Percentiles rank a stretch among this genome's conserved stretches.
Evolutionary conservation across 768 basidiomycete genomes (phyloP).

Genomic region (Leccinum barrowsii): DNA sequence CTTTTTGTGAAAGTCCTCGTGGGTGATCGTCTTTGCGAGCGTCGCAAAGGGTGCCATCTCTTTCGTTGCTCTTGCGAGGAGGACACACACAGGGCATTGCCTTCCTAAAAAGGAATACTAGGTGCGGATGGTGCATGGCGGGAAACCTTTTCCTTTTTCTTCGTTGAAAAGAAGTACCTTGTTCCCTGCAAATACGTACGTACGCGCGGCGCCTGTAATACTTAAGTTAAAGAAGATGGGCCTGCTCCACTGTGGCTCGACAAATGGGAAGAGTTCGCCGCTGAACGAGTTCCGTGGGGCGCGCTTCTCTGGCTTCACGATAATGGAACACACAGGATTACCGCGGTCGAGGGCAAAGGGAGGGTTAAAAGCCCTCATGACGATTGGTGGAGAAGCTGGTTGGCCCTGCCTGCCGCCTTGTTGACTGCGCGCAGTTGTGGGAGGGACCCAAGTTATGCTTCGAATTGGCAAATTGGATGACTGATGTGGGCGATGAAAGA

Average conservation of each 20-base stretch:
- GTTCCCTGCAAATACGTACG: not conserved
- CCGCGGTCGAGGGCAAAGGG: slow-evolving; percentile 27
- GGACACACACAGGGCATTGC: too few species aligned
- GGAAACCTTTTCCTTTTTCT: not conserved
- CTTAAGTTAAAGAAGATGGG: too few species aligned
- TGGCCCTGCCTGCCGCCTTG: slow-evolving; percentile 3
- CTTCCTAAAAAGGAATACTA: too few species aligned
- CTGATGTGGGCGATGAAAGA: slow-evolving; percentile 19
- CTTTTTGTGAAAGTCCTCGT: slow-evolving; percentile 40
- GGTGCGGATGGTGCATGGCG: not conserved
- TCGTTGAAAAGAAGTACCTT: too few species aligned
- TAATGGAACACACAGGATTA: slow-evolving; percentile 30
- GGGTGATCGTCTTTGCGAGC: slow-evolving; percentile 28
- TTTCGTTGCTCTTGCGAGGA: not conserved
- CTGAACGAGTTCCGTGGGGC: slow-evolving; percentile 13
- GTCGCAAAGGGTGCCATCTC: slow-evolving; percentile 29
- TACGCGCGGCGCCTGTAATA: too few species aligned
- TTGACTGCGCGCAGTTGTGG: slow-evolving; percentile 14
- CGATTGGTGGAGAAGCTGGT: slow-evolving; percentile 22
- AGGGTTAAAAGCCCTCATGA: not conserved
- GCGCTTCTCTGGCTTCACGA: slow-evolving; percentile 19
- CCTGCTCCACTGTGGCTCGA: slow-evolving; percentile 17
- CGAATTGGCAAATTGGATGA: slow-evolving; percentile 28
- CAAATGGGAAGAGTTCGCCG: slow-evolving; percentile 15
- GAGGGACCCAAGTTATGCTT: slow-evolving; percentile 16